A percentile compares a stretch with the other conserved stretches of the same genome.
Conservation (phyloP, 805 yeast species). For the Hanseniaspora lachancei region DNA sequence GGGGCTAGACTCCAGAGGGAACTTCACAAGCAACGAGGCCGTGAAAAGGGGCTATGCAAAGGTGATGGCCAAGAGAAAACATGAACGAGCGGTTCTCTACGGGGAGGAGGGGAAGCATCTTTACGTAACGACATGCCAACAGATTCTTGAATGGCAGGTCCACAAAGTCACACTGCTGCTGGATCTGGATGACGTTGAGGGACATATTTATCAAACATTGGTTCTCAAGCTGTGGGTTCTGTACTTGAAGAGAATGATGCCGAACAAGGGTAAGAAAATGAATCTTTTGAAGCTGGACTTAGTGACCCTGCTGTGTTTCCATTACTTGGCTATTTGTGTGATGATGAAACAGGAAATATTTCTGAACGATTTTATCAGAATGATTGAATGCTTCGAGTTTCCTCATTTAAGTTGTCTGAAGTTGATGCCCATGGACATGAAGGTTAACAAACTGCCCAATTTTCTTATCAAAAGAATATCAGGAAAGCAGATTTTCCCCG, state of each 20-base stretch:
- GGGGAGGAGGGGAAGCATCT: slow-evolving; percentile 38
- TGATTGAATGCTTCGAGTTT: slow-evolving; percentile 13
- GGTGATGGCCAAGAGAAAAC: slow-evolving; percentile 13
- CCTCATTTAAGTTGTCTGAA: slow-evolving; percentile 5
- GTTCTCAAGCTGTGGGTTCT: neutral
- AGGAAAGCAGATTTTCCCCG: slow-evolving; percentile 12
- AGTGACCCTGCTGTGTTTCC: slow-evolving; percentile 24
- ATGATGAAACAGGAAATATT: slow-evolving; percentile 40
- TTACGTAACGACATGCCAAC: slow-evolving; percentile 38
- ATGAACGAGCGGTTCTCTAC: slow-evolving; percentile 23
- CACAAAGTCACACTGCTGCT: slow-evolving; percentile 9
- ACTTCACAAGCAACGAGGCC: slow-evolving; percentile 24
- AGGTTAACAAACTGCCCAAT: slow-evolving; percentile 2
- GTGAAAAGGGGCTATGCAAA: slow-evolving; percentile 17
- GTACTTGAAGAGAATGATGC: slow-evolving; percentile 5
- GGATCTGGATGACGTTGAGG: neutral
- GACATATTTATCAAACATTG: neutral
- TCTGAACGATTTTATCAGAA: slow-evolving; percentile 33
- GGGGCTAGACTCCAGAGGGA: slow-evolving; percentile 33
- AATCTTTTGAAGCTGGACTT: slow-evolving; percentile 12
- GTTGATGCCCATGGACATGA: neutral
- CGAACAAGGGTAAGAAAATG: neutral
- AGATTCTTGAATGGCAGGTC: slow-evolving; percentile 36
- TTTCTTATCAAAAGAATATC: slow-evolving; percentile 9
- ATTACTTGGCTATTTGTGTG: slow-evolving; percentile 38